Conservation (phyloP, 768 basidiomycete genomes). For the Neoboletus magnificus region DNA sequence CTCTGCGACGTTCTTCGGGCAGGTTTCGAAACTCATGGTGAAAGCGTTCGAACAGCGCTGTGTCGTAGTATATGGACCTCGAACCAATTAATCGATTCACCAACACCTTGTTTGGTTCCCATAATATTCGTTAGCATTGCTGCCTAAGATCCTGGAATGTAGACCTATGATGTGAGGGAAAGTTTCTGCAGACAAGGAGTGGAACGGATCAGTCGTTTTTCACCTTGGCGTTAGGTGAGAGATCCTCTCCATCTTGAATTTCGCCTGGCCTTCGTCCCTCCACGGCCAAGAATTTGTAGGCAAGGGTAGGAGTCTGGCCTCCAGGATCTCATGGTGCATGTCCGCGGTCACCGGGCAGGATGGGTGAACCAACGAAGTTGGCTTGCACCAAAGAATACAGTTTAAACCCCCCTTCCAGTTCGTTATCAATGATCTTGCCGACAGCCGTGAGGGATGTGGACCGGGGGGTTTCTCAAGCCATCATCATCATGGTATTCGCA, state of each 20-base stretch:
- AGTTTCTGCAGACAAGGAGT: background rate
- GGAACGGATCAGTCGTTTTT: background rate
- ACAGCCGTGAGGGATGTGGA: background rate
- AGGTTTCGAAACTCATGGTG: slow-evolving; percentile 87
- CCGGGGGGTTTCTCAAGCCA: background rate
- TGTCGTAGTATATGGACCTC: slow-evolving; percentile 61
- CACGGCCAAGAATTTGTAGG: background rate
- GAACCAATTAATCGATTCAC: slow-evolving; percentile 17
- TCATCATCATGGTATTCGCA: background rate
- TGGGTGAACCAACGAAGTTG: background rate
- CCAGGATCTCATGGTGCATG: background rate
- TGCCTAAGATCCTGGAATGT: background rate
- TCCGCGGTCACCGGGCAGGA: background rate
- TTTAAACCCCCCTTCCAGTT: background rate
- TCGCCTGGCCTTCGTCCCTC: background rate
- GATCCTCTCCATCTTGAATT: background rate
- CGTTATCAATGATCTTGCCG: background rate
- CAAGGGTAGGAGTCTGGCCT: background rate
- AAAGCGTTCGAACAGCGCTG: slow-evolving; percentile 90
- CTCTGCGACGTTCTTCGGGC: slow-evolving; percentile 82
- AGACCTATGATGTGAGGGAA: background rate
- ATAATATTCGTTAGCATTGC: background rate
- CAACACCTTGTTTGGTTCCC: background rate
- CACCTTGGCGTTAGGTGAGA: background rate
- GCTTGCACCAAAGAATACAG: background rate